These are phyloP conservation scores for Iberis amara DNA, from an alignment of 441 rosid species.

Conservation along the genomic window DNA sequence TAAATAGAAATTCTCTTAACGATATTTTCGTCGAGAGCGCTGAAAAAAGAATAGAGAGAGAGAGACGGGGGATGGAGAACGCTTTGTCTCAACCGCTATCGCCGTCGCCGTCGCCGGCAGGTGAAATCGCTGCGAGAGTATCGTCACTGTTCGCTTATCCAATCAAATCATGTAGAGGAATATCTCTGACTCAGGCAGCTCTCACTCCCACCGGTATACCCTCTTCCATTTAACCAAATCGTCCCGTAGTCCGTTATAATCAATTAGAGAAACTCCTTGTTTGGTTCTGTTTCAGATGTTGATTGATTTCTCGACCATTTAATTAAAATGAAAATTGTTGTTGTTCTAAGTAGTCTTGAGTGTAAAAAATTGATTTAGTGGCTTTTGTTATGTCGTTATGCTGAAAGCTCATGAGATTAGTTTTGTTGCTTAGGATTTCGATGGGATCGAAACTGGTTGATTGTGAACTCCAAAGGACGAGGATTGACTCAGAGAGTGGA, in stretches of 20 bases:
- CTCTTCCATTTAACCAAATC: background rate
- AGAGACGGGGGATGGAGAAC: slow-evolving; percentile 13
- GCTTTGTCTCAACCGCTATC: slow-evolving; percentile 19
- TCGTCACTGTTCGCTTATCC: slow-evolving; percentile 67
- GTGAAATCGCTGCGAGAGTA: slow-evolving; percentile 33
- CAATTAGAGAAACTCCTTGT: background rate
- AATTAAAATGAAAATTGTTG: background rate
- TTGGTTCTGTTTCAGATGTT: slow-evolving; percentile 4
- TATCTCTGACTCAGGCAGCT: slow-evolving; percentile 56
- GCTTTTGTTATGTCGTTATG: background rate
- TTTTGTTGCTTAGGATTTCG: slow-evolving; percentile 49
- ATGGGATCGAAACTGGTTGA: slow-evolving; percentile 87
- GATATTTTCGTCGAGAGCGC: no score
- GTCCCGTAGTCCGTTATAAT: background rate
- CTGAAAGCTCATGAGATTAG: background rate
- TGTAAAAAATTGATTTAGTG: no score
- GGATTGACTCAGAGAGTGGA: slow-evolving; percentile 83
- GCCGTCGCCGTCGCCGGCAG: slow-evolving; percentile 16
- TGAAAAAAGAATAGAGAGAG: no score
- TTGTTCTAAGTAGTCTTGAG: background rate
- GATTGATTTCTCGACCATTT: background rate
- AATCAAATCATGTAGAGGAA: slow-evolving; percentile 76
- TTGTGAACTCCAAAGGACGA: slow-evolving; percentile 66
- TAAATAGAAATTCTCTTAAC: no score
- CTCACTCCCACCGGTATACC: slow-evolving; percentile 66